Base-by-base conservation (phyloP, 495 filamentous ascomycete species). In the Aspergillus campestris region DNA sequence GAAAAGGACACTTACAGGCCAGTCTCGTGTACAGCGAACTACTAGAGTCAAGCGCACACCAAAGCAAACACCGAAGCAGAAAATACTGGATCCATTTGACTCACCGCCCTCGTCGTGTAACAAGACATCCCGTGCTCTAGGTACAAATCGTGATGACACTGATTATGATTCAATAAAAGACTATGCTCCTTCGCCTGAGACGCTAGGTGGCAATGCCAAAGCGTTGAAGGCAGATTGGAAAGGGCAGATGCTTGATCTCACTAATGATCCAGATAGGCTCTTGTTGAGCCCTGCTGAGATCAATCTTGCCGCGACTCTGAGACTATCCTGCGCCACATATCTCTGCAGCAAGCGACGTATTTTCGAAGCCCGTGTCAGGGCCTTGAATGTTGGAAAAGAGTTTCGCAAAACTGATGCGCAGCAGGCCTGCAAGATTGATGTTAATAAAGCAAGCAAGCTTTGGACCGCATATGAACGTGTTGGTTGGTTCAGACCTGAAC, bases 341-440 rank as follows among this genome's bases (percentile, higher is more conserved):
- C 76, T 98, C 24, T 91, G 87, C 56, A 92, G 85, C 71, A 98
- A 98, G 76, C 82, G 92, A 51, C 80, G 89, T 31, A 94, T 98
- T 64, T 96, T 98, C 57, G 69, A 83, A 30, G 80, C 79, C 42
- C 82, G 87, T 27, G 73, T 88, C 40, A 78, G 83, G 38, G 78
- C 84, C 15, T 66, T 87, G 35, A 65, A 65, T 39, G 79, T 82
- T 39, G 76, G 78, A 54, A 92, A 94, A 65, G 86, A 92, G 57
- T 98, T 98, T 58, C 77, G 87, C 50, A 98, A 96, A 79, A 96
- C 92, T n/a, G 87, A 95, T 61, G 87, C 89, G 30, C 92, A 98
- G 64, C 87, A 94, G 62, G 88, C 88, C 24, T 95, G 89, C 78
- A 94, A 94, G 73, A 95, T 96, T 49, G 92, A 98, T 61, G 92